Base-by-base conservation (phyloP, 2,329 filamentous ascomycete species). In the Sclerotiophoma versabilis region DNA sequence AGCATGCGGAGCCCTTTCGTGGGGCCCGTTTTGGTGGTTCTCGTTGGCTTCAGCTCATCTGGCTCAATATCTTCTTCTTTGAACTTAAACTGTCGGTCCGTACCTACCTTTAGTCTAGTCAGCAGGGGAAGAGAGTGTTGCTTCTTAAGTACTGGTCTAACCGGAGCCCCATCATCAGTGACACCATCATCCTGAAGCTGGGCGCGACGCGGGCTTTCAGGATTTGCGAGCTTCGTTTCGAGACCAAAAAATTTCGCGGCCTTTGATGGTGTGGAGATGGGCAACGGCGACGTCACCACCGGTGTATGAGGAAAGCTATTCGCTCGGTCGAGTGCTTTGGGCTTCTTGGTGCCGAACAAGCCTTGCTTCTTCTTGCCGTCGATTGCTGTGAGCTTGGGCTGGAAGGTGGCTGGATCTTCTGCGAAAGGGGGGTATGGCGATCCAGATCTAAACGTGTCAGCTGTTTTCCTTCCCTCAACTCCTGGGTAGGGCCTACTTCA, bases 171-270 rank as follows among this genome's bases (percentile, higher is more conserved):
- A 27, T 39, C 46, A 25, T 57, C 47, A 23, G 29, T 20, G 10
- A 36, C 34, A 26, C 43, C 27, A 33, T 56, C 47, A 10, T 60
- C 34, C 22, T 44, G 42, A 15, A 19, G 23, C 5, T 14, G 25
- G 12, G 20, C 23, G 19, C 25, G 43, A 15, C 17, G 27, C 26
- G 44, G 37, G 20, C 48, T 52, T 8, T 33, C 44, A 15, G 20
- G 26, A 41, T 30, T 11, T n/a, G 36, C 27, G 32, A 33, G 42
- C 30, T 42, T 43, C 10, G 45, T 0, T 7, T 56, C 43, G 9
- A 67, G 22, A 26, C 66, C 66, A 6, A 69, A 59, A 8, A 69
- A 43, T 41, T 60, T 56, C 4, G 59, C 59, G 17, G 62, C 66
- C 43, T 69, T 68, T 38, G 44, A 53, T 22, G 67, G 64, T 10